Percentiles rank a stretch among this genome's conserved stretches.
Evolutionary conservation across 306 rosid species (phyloP).

Genomic region (Lotus japonicus): DNA sequence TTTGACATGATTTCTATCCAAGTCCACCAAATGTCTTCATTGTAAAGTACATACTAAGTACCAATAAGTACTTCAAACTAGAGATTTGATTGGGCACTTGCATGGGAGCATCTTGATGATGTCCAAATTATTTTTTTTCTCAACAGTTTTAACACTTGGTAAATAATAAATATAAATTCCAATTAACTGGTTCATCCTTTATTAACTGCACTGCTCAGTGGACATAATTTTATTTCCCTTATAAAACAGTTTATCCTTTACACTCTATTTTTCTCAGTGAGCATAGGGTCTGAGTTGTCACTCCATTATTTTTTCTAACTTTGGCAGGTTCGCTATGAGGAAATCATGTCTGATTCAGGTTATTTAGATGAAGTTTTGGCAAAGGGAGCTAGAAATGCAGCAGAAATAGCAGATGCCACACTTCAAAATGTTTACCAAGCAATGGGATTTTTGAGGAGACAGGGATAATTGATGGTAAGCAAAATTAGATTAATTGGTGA

Average conservation of each 20-base stretch:
- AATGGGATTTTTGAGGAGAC: constrained; percentile 80
- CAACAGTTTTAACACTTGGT: background rate
- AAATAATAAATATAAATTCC: background rate
- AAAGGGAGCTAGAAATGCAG: constrained; percentile 78
- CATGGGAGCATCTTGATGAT: background rate
- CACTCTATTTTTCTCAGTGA: background rate
- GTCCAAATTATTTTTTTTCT: background rate
- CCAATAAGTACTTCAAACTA: background rate
- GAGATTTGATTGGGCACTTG: background rate
- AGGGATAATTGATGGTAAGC: constrained; percentile 28
- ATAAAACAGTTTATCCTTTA: background rate
- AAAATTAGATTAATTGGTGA: constrained; percentile 9
- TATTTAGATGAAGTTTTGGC: constrained; percentile 76
- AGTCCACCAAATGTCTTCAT: background rate
- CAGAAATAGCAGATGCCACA: constrained; percentile 70
- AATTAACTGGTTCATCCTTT: too few relatives aligned
- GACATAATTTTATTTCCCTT: background rate
- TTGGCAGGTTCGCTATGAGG: constrained; percentile 76
- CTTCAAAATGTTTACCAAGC: constrained; percentile 78
- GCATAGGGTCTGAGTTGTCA: background rate
- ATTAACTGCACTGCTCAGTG: background rate
- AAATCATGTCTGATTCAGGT: constrained; percentile 71
- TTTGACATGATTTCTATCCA: background rate
- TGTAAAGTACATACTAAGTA: background rate
- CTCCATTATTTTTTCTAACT: background rate